Conservation (phyloP, 129 eudicot genomes). For the Pittosporum tobira region DNA sequence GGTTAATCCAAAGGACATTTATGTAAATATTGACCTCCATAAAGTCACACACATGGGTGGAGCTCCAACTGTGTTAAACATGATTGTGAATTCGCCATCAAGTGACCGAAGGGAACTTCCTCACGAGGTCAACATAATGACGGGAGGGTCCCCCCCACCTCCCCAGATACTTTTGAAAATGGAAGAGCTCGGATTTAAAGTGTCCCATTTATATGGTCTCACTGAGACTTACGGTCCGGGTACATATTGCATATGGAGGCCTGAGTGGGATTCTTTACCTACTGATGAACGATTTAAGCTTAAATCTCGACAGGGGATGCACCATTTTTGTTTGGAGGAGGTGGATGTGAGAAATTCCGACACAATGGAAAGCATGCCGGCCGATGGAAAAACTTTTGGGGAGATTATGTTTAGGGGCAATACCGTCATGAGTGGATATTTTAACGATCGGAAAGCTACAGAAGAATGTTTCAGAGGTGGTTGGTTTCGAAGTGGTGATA, state of each 20-base stretch:
- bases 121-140: constrained; percentile 35
- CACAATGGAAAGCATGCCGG: constrained; percentile 42
- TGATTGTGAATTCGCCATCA: constrained; percentile 51
- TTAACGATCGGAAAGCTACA: constrained; percentile 40
- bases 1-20: constrained; percentile 59
- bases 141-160: constrained; percentile 60
- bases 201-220: constrained; percentile 53
- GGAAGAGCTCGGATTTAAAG: constrained; percentile 52
- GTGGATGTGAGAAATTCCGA: constrained; percentile 37
- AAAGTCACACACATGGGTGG: constrained; percentile 87
- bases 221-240: constrained; percentile 61
- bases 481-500: constrained; percentile 57
- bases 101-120: constrained; percentile 54
- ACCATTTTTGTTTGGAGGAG: constrained; percentile 40
- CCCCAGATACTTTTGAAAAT: constrained; percentile 35
- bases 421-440: constrained; percentile 65
- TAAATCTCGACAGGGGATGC: constrained; percentile 55
- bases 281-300: constrained; percentile 28
- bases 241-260: constrained; percentile 49
- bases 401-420: constrained; percentile 68
- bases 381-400: constrained; percentile 43
- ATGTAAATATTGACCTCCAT: constrained; percentile 36
- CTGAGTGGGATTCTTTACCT: constrained; percentile 54
- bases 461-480: constrained; percentile 50
- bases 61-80: constrained; percentile 56